Evolutionary conservation across 2,329 filamentous ascomycete genomes (phyloP).

Genomic region (Aureobasidium zeae): DNA sequence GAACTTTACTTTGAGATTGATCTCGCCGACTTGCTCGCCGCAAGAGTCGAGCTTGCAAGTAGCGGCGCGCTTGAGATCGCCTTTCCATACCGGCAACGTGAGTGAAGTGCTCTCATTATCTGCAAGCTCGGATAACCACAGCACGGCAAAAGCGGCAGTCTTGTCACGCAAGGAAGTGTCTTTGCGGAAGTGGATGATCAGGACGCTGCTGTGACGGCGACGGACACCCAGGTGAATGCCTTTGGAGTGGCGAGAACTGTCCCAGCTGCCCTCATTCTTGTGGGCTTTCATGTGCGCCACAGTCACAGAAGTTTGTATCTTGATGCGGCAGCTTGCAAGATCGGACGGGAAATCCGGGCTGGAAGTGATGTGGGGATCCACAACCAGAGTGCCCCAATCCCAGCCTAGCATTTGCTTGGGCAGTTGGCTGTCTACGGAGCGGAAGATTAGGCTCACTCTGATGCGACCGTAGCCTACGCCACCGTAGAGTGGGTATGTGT

Average conservation of each 20-base stretch:
- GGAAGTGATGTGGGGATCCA: constrained; percentile 45
- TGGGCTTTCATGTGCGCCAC: constrained; percentile 43
- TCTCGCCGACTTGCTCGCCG: constrained; percentile 49
- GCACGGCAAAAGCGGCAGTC: constrained; percentile 51
- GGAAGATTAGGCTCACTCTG: constrained; percentile 63
- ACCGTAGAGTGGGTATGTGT: constrained; percentile 57
- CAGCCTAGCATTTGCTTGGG: constrained; percentile 54
- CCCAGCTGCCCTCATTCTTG: constrained; percentile 41
- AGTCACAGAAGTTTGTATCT: constrained; percentile 50
- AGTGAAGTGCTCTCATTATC: constrained; percentile 57
- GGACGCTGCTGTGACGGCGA: constrained; percentile 50
- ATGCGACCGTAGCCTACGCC: constrained; percentile 64
- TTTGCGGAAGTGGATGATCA: constrained; percentile 52
- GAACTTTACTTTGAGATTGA: constrained; percentile 50
- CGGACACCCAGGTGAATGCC: constrained; percentile 48
- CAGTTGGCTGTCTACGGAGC: constrained; percentile 55
- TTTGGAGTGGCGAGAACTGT: constrained; percentile 37
- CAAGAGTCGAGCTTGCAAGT: constrained; percentile 42
- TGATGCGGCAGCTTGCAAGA: constrained; percentile 40
- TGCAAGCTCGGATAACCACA: constrained; percentile 60
- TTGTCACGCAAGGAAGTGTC: constrained; percentile 45
- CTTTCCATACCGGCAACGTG: constrained; percentile 56
- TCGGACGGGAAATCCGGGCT: constrained; percentile 41
- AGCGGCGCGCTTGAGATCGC: constrained; percentile 49
- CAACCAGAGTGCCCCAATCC: constrained; percentile 62